Evolutionary conservation across 306 rosid species (phyloP).

Genomic region (Vigna nakashimae): DNA sequence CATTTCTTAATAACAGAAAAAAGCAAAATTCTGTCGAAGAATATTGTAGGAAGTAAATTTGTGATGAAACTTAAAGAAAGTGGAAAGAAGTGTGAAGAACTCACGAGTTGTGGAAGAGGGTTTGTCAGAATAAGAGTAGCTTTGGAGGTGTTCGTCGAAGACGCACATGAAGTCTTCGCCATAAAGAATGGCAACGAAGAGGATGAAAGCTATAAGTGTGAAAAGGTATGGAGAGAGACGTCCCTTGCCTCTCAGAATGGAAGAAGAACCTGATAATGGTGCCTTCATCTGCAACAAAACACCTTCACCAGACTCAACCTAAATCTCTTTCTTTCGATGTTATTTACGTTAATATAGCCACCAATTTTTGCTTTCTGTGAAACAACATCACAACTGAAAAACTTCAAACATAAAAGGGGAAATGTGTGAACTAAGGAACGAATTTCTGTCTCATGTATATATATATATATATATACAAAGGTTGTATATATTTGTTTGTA

Average conservation of each 20-base stretch:
- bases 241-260: conserved; percentile 58
- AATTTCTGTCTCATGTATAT: neutral
- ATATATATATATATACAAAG: neutral
- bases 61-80: too few species aligned
- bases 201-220: conserved; percentile 69
- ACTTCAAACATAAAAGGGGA: neutral
- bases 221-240: conserved; percentile 82
- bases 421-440: conserved; percentile 3
- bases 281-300: conserved; percentile 64
- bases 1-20: too few species aligned
- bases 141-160: conserved; percentile 66
- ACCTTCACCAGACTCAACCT: conserved; percentile 35
- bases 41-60: too few species aligned
- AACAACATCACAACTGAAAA: neutral
- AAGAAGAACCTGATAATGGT: conserved; percentile 57
- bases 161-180: conserved; percentile 73
- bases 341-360: conserved; percentile 35
- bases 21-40: too few species aligned
- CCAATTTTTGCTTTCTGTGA: neutral
- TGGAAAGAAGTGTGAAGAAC: conserved; percentile 25
- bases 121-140: conserved; percentile 43
- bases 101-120: conserved; percentile 54
- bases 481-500: neutral
- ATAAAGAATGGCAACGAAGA: conserved; percentile 78
- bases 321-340: neutral